Evolutionary conservation across 345 rosid species (phyloP).

Genomic region (Bruguiera gymnorhiza): DNA sequence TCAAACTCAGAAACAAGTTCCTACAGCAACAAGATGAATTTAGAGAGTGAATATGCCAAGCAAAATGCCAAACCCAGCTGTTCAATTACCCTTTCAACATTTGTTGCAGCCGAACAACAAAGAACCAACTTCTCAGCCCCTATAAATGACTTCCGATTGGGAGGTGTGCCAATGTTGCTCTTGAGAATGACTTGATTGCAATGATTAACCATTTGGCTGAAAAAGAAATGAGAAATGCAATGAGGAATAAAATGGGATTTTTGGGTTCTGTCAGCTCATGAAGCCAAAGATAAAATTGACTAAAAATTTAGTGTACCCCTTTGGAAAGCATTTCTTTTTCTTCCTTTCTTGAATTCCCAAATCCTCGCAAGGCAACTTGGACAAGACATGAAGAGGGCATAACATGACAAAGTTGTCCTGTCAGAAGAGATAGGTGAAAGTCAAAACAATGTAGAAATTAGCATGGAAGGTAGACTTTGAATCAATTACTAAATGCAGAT

Average conservation of each 20-base stretch:
- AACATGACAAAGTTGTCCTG: constrained; percentile 85
- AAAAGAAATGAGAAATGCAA: constrained; percentile 7
- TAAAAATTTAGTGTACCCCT: constrained; percentile 39
- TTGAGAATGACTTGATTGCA: constrained; percentile 32
- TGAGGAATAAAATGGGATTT: background rate
- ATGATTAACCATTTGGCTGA: constrained; percentile 35
- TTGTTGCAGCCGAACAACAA: constrained; percentile 79
- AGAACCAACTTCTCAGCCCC: constrained; percentile 48
- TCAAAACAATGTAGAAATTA: background rate
- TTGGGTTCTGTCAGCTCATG: background rate
- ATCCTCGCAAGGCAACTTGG: constrained; percentile 63
- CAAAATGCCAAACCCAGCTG: background rate
- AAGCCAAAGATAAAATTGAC: constrained; percentile 8
- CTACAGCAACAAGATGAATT: constrained; percentile 40
- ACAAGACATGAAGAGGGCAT: constrained; percentile 72
- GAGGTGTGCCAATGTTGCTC: constrained; percentile 18
- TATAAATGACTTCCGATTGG: constrained; percentile 30
- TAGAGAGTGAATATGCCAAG: background rate
- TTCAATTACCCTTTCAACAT: constrained; percentile 55
- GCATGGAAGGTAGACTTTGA: background rate
- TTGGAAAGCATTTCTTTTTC: constrained; percentile 31
- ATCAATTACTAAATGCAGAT: background rate
- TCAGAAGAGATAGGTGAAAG: constrained; percentile 10
- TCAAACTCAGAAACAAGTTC: constrained; percentile 54
- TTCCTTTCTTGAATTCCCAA: constrained; percentile 27